These are phyloP conservation scores for Verticillium longisporum DNA, from an alignment of 2,329 filamentous ascomycete species.

Conservation along the genomic window DNA sequence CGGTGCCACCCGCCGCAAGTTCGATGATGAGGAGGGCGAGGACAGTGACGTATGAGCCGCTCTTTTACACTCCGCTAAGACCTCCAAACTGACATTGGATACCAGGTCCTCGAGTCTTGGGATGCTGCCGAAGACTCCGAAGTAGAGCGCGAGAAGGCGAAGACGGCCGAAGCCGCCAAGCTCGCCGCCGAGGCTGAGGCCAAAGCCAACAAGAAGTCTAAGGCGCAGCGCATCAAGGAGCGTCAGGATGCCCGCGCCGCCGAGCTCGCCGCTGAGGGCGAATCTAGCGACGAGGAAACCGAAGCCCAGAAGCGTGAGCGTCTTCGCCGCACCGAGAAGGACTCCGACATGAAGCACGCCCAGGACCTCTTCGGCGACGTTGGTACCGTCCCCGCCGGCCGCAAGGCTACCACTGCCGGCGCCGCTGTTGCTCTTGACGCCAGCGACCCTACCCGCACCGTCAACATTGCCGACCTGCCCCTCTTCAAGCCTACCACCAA, in stretches of 20 bases:
- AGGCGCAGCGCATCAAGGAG: slow-evolving; percentile 79
- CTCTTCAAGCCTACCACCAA: slow-evolving; percentile 89
- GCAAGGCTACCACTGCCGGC: slow-evolving; percentile 60
- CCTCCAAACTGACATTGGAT: not conserved
- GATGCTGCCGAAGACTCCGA: slow-evolving; percentile 96
- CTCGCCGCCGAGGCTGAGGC: slow-evolving; percentile 85
- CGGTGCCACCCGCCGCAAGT: slow-evolving; percentile 48
- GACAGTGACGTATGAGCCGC: slow-evolving; percentile 61
- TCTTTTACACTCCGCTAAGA: not conserved
- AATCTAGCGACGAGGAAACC: slow-evolving; percentile 61
- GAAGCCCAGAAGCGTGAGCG: slow-evolving; percentile 68
- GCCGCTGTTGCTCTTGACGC: slow-evolving; percentile 62
- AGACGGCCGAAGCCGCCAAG: slow-evolving; percentile 78
- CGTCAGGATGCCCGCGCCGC: slow-evolving; percentile 56
- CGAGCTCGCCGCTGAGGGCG: slow-evolving; percentile 44
- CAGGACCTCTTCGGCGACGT: slow-evolving; percentile 82
- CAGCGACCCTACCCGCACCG: slow-evolving; percentile 66
- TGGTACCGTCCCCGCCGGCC: slow-evolving; percentile 52
- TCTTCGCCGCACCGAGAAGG: slow-evolving; percentile 73
- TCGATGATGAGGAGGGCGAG: slow-evolving; percentile 86
- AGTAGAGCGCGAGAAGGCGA: slow-evolving; percentile 89
- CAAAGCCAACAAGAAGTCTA: slow-evolving; percentile 85
- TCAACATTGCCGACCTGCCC: slow-evolving; percentile 74
- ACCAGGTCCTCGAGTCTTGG: slow-evolving; percentile 88
- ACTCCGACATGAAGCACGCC: slow-evolving; percentile 81